These are phyloP conservation scores for Phytopythium chamaehyphon DNA, from an alignment of 352 stramenopile genomes.

Conservation along the genomic window DNA sequence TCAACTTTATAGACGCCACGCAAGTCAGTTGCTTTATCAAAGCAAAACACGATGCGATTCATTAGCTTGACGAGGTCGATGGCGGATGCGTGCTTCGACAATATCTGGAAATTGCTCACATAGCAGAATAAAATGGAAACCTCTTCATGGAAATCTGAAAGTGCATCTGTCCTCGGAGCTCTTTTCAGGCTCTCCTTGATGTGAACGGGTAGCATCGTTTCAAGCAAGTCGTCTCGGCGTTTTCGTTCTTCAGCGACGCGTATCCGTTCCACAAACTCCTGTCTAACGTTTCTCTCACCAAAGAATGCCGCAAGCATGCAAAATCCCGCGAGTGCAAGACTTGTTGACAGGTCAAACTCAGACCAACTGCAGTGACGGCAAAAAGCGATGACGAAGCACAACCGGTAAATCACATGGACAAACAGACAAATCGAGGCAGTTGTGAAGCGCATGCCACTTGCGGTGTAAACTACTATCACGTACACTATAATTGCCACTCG, in stretches of 20 bases:
- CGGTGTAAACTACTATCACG: slow-evolving; percentile 54
- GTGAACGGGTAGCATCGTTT: slow-evolving; percentile 73
- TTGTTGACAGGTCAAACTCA: slow-evolving; percentile 46
- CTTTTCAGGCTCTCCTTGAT: slow-evolving; percentile 77
- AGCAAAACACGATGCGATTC: slow-evolving; percentile 85
- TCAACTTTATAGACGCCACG: slow-evolving; percentile 85
- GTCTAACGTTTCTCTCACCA: slow-evolving; percentile 55
- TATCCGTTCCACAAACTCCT: slow-evolving; percentile 59
- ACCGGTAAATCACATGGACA: slow-evolving; percentile 42
- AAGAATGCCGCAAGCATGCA: slow-evolving; percentile 69
- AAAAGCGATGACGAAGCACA: slow-evolving; percentile 44
- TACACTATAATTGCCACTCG: slow-evolving; percentile 51
- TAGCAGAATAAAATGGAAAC: slow-evolving; percentile 85
- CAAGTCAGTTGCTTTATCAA: slow-evolving; percentile 71
- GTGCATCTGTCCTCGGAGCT: slow-evolving; percentile 46
- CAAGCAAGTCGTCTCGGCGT: slow-evolving; percentile 57
- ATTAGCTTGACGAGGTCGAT: slow-evolving; percentile 83
- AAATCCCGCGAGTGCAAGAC: slow-evolving; percentile 52
- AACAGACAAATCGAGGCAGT: slow-evolving; percentile 40
- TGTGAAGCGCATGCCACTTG: slow-evolving; percentile 68
- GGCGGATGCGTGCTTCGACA: slow-evolving; percentile 57
- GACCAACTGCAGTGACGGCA: slow-evolving; percentile 44
- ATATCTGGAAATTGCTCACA: slow-evolving; percentile 73
- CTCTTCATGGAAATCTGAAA: slow-evolving; percentile 71
- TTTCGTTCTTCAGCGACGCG: slow-evolving; percentile 67